These are phyloP conservation scores for Lignosus rhinocerotis DNA, from an alignment of 1,284 basidiomycete species.

Conservation along the genomic window DNA sequence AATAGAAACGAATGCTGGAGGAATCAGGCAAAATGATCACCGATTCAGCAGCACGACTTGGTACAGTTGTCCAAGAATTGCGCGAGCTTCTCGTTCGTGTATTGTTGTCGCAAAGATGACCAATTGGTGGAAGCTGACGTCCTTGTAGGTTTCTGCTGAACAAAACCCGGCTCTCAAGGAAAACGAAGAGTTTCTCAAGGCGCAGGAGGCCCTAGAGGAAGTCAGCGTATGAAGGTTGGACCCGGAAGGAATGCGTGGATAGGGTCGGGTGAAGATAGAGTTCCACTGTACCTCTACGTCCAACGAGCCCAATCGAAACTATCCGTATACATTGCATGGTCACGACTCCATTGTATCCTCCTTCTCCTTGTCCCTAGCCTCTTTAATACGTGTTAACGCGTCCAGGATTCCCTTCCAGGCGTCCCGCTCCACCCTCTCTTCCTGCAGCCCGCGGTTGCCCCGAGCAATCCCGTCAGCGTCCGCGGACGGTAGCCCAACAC, in stretches of 20 bases:
- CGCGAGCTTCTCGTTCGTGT: conserved; percentile 68
- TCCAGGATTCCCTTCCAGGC: conserved; percentile 75
- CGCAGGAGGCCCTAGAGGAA: conserved; percentile 57
- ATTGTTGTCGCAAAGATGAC: not conserved
- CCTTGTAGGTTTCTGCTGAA: conserved; percentile 47
- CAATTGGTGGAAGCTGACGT: not conserved
- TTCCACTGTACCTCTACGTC: conserved; percentile 22
- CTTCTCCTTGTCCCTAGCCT: conserved; percentile 33
- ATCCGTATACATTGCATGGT: not conserved
- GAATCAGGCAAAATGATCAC: conserved; percentile 83
- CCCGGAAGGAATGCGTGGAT: not conserved
- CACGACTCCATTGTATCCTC: conserved; percentile 7
- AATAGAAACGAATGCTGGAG: conserved; percentile 69
- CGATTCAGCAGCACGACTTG: conserved; percentile 63
- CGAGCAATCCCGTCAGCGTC: conserved; percentile 15
- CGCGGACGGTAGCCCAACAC: conserved; percentile 66
- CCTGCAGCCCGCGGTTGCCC: conserved; percentile 64
- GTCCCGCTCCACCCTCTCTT: conserved; percentile 71
- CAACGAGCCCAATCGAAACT: not conserved
- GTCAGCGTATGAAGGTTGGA: conserved; percentile 29
- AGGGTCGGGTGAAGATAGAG: conserved; percentile 2
- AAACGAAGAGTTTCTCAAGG: conserved; percentile 56
- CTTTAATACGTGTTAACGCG: conserved; percentile 63
- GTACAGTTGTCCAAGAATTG: conserved; percentile 63
- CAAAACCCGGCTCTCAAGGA: conserved; percentile 48